A percentile compares a stretch with the other conserved stretches of the same genome.
Evolutionary conservation across 73 alveolate genomes (phyloP).

Genomic region (Paramecium octaurelia): DNA sequence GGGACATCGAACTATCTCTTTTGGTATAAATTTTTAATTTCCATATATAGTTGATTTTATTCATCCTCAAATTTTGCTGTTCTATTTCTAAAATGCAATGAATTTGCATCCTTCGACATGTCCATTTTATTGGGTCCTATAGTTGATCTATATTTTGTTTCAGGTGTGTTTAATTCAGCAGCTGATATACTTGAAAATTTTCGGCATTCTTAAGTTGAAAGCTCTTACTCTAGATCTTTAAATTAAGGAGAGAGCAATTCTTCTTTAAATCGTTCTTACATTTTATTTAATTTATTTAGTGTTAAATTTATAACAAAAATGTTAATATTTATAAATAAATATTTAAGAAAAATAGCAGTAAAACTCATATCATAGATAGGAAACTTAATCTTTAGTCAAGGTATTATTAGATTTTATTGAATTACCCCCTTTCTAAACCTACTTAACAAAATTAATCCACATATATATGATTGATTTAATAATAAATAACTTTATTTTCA

Average conservation of each 20-base stretch:
- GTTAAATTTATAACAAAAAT: not conserved
- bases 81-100: not conserved
- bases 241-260: slow-evolving; percentile 32
- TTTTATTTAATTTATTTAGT: not conserved
- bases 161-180: not conserved
- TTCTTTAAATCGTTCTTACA: not conserved
- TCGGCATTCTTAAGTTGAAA: slow-evolving; percentile 1
- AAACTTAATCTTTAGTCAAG: not conserved
- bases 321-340: not conserved
- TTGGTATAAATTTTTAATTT: not conserved
- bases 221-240: slow-evolving; percentile 1
- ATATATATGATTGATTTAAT: too few species aligned
- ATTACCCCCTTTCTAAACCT: not conserved
- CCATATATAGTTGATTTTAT: not conserved
- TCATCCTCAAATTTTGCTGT: slow-evolving; percentile 46
- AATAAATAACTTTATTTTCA: too few species aligned
- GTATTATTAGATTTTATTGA: not conserved
- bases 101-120: not conserved
- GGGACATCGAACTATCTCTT: not conserved
- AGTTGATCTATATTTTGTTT: slow-evolving; percentile 42
- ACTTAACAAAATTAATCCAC: too few species aligned
- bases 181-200: not conserved
- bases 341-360: not conserved
- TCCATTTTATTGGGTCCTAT: not conserved
- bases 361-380: not conserved